Conservation (phyloP, 2,329 filamentous ascomycete species). For the Botrytis squamosa region DNA sequence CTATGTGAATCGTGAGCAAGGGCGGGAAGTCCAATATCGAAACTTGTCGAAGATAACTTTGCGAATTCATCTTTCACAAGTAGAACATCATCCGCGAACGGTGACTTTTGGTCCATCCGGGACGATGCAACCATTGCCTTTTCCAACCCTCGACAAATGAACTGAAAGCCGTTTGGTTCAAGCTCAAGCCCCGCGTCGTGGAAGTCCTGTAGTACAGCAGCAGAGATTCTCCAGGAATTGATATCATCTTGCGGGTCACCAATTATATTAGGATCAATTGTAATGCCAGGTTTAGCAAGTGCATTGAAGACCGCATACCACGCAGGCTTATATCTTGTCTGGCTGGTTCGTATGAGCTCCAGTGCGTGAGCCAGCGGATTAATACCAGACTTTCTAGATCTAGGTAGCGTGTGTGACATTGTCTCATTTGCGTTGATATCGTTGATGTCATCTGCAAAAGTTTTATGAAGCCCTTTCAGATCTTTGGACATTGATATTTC, state of each 20-base stretch:
- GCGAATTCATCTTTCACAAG: slow-evolving; percentile 38
- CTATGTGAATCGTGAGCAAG: slow-evolving; percentile 48
- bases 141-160: slow-evolving; percentile 32
- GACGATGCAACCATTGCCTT: slow-evolving; percentile 33
- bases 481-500: neutral
- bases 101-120: neutral
- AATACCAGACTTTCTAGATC: slow-evolving; percentile 13
- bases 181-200: slow-evolving; percentile 34
- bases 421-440: neutral
- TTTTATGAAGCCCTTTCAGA: neutral
- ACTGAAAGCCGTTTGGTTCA: slow-evolving; percentile 34
- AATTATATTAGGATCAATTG: slow-evolving; percentile 27
- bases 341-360: slow-evolving; percentile 28
- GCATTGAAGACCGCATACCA: slow-evolving; percentile 47
- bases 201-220: slow-evolving; percentile 31
- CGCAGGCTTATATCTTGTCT: slow-evolving; percentile 36
- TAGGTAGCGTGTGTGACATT: slow-evolving; percentile 3
- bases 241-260: slow-evolving; percentile 31
- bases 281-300: slow-evolving; percentile 39
- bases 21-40: slow-evolving; percentile 27
- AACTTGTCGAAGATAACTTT: slow-evolving; percentile 29
- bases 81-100: slow-evolving; percentile 32
- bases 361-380: slow-evolving; percentile 26
- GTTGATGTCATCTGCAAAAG: neutral
- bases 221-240: slow-evolving; percentile 33